Base-by-base conservation (phyloP, 306 rosid genomes). In the Hylodesmum podocarpum region DNA sequence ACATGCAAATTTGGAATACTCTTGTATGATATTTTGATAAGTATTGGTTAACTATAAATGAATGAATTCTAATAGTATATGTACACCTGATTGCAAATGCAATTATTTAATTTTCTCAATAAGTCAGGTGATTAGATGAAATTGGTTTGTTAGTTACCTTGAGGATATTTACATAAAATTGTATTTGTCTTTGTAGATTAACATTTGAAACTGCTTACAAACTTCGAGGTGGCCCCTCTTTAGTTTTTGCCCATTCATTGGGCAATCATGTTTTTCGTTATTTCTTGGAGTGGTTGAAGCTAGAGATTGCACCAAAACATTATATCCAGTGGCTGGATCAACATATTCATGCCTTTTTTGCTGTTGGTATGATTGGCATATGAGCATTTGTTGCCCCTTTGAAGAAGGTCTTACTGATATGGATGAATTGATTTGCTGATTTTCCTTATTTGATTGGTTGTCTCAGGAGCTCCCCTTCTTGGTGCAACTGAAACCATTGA, bases 231-330 rank as follows among this genome's bases (percentile, higher is more conserved):
- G 99, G 99, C 46, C 99, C 97, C 78, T 95, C 99, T 36, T 19
- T 95, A 24, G 99, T 95, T 61, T 90, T 90, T 90, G 99, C 92
- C 61, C 99, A 95, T 92, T 95, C 99, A 13, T 64, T 95, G 83
- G 99, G 99, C 40, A 95, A 90, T 75, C 14, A 89, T 6, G 99
- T 95, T 34, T 95, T 95, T 58, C 97, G 96, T 49, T 95, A 95
- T 88, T 95, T 95, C 85, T 83, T 95, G 92, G 99, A 95, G 89
- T 95, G 99, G 99, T 75, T 95, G 77, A 95, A 95, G 89, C 88
- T 90, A 75, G 97, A 95, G 82, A 95, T 95, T 83, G 92, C 99
- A 39, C 99, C 99, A 65, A 95, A 92, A 81, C 96, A 88, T 84
- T 95, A 95, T 84, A 79, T 54, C 28, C 36, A 73, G 73, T 95